These are phyloP conservation scores for Adansonia rubrostipa DNA, from an alignment of 441 rosid species.

Conservation along the genomic window DNA sequence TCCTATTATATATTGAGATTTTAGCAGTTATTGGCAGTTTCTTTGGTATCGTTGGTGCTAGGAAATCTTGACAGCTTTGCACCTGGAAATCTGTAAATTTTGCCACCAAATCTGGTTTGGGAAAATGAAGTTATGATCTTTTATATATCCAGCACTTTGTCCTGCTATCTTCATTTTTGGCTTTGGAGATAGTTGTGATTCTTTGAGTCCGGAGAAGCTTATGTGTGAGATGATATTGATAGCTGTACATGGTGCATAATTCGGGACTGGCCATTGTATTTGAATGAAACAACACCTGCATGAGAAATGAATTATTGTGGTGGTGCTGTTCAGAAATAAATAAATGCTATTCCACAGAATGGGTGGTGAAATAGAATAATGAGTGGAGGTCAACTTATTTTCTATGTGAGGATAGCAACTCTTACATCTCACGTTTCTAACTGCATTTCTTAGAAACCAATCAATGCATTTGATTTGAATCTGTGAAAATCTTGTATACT, in stretches of 20 bases:
- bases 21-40: neutral
- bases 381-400: slow-evolving; percentile 9
- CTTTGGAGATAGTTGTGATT: neutral
- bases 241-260: slow-evolving; percentile 1
- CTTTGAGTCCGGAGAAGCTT: neutral
- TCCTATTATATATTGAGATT: neutral
- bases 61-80: neutral
- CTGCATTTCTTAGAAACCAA: neutral
- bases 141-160: neutral
- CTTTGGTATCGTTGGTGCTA: slow-evolving; percentile 14
- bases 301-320: neutral
- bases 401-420: neutral
- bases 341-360: neutral
- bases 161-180: neutral
- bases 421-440: neutral
- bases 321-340: slow-evolving; percentile 3
- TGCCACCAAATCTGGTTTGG: slow-evolving; percentile 9
- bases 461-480: slow-evolving; percentile 2
- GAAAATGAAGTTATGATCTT: neutral
- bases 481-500: neutral
- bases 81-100: slow-evolving; percentile 7
- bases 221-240: neutral
- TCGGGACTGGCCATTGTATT: slow-evolving; percentile 10
- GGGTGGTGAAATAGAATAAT: slow-evolving; percentile 10
- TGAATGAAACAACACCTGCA: slow-evolving; percentile 11